Evolutionary conservation across 2,329 filamentous ascomycete genomes (phyloP).

Genomic region (Colletotrichum tofieldiae): DNA sequence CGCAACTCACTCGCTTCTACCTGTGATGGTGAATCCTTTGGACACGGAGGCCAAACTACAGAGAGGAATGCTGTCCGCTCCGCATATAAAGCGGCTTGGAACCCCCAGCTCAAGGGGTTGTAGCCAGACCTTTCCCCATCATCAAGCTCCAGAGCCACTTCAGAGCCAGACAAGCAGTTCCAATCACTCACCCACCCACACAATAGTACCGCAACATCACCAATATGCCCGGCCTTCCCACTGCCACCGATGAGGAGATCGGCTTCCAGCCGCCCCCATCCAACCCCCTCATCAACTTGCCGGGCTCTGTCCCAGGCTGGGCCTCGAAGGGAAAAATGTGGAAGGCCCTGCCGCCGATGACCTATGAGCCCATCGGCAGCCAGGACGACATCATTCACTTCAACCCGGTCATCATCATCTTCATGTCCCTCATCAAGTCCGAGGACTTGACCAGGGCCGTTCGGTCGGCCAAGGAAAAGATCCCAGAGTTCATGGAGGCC

Average conservation of each 20-base stretch:
- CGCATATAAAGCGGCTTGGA: neutral
- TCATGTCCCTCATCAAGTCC: slow-evolving; percentile 42
- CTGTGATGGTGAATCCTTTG: too few relatives aligned
- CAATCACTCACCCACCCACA: neutral
- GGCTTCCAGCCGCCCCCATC: slow-evolving; percentile 46
- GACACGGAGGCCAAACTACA: neutral
- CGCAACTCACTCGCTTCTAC: neutral
- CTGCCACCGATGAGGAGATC: slow-evolving; percentile 44
- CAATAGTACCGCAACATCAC: neutral
- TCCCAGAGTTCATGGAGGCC: slow-evolving; percentile 46
- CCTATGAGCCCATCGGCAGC: slow-evolving; percentile 25
- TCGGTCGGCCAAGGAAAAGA: slow-evolving; percentile 35
- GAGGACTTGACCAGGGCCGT: slow-evolving; percentile 43
- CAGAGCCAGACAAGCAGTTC: neutral
- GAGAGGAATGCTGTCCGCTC: neutral
- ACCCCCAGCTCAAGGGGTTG: neutral
- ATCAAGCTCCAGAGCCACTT: neutral
- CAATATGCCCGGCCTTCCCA: slow-evolving; percentile 45
- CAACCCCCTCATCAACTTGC: neutral
- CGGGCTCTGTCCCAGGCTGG: slow-evolving; percentile 1
- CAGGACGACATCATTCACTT: slow-evolving; percentile 34
- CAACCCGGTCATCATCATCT: slow-evolving; percentile 47
- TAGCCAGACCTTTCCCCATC: neutral
- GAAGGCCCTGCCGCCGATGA: slow-evolving; percentile 4
- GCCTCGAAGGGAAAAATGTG: neutral